These are phyloP conservation scores for Bauhinia variegata DNA, from an alignment of 306 rosid genomes.

Conservation along the genomic window DNA sequence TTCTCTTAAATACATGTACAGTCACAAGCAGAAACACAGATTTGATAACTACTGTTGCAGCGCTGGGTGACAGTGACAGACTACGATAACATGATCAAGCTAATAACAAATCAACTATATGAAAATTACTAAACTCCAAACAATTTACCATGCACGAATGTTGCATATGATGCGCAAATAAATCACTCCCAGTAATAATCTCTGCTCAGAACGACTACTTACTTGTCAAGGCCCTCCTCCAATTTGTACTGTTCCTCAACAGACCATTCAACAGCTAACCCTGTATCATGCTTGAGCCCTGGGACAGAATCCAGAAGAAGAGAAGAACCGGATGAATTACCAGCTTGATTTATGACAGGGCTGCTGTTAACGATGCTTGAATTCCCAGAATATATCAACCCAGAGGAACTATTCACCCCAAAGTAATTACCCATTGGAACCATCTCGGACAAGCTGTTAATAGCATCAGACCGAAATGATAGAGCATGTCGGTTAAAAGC, in stretches of 20 bases:
- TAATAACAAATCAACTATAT: slow-evolving; percentile 1
- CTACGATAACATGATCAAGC: not conserved
- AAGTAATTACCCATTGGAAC: slow-evolving; percentile 75
- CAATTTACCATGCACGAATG: slow-evolving; percentile 23
- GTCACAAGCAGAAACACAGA: slow-evolving; percentile 1
- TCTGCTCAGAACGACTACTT: slow-evolving; percentile 46
- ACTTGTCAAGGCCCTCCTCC: slow-evolving; percentile 85
- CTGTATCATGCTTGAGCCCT: slow-evolving; percentile 88
- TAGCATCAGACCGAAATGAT: slow-evolving; percentile 82
- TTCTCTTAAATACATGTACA: not conserved
- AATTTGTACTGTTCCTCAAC: slow-evolving; percentile 83
- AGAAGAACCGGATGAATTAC: slow-evolving; percentile 58
- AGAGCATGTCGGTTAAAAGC: slow-evolving; percentile 74
- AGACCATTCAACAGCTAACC: slow-evolving; percentile 97
- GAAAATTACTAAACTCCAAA: slow-evolving; percentile 22
- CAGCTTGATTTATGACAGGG: slow-evolving; percentile 65
- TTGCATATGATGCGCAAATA: slow-evolving; percentile 4
- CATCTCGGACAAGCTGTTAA: slow-evolving; percentile 77
- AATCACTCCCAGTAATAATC: not conserved
- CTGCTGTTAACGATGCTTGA: slow-evolving; percentile 55
- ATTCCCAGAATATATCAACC: slow-evolving; percentile 69
- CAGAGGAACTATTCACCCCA: slow-evolving; percentile 53
- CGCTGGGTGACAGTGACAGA: not conserved
- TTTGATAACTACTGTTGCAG: not conserved
- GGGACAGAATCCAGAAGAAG: slow-evolving; percentile 83